Base-by-base conservation (phyloP, 345 rosid species). In the Murraya koenigii region DNA sequence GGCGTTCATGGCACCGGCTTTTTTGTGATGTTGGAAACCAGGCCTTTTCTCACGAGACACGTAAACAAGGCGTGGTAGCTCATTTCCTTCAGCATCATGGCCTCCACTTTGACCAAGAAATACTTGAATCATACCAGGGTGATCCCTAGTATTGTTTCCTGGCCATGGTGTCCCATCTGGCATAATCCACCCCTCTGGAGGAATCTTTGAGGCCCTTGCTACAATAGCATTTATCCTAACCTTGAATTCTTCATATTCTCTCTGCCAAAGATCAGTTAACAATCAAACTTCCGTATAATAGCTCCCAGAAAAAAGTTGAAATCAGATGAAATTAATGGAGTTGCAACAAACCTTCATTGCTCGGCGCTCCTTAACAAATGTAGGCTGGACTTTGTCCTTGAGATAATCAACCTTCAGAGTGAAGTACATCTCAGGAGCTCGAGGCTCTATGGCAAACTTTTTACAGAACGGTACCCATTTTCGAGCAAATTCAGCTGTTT, bases 111-210 rank as follows among this genome's bases (percentile, higher is more conserved):
- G 93, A 67, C 98, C 98, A 20, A 94, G 91, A 77, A 90, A 94
- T 71, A 90, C 97, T 83, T 94, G 92, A 85, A 94, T 97, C 99
- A 97, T 94, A 44, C 99, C 98, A 7, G 98, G 99, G 22, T 93
- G 97, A 84, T 97, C 98, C 84, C 84, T 94, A 23, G 98, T 97
- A 79, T 97, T 97, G 91, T 97, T 97, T 78, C 98, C 99, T 17
- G 98, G 98, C 99, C 98, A 97, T 65, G 97, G 97, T 14, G 98
- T 94, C 64, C 98, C 99, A 85, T 97, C 98, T 84, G 87, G 98
- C 97, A 96, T 96, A 84, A 90, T 92, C 97, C 97, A 96, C 28
- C 97, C 99, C 76, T 90, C 97, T 56, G 86, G 74, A 19, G 99
- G 99, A 79, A 88, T 92, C 75, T 89, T 93, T 54, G 88, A 84